Evolutionary conservation across 108 stramenopile species (phyloP).

Genomic region (Pseudonitzschia pungens): DNA sequence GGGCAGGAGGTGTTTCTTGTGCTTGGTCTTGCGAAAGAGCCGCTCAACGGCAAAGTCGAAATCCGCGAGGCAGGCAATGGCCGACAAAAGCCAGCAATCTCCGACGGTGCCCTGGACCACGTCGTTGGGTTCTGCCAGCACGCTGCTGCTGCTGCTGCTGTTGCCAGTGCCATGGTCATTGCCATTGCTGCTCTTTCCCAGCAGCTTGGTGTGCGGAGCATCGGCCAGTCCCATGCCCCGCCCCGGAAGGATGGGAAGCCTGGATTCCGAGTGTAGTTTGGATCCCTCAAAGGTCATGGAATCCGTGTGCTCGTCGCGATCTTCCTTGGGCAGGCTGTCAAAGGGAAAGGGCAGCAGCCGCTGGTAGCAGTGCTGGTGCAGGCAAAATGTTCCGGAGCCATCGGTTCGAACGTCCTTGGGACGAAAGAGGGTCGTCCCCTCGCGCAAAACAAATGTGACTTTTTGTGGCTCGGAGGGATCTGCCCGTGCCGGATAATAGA

Average conservation of each 20-base stretch:
- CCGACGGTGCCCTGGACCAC: conserved; percentile 42
- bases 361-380: conserved; percentile 18
- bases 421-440: conserved; percentile 10
- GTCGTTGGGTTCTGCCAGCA: conserved; percentile 33
- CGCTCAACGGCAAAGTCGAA: conserved; percentile 44
- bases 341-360: conserved; percentile 8
- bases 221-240: conserved; percentile 45
- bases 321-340: conserved; percentile 11
- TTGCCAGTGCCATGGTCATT: conserved; percentile 13
- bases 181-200: conserved; percentile 28
- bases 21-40: conserved; percentile 38
- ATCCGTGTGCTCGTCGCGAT: conserved; percentile 23
- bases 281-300: conserved; percentile 10
- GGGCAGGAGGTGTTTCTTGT: conserved; percentile 26
- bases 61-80: conserved; percentile 39
- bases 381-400: conserved; percentile 11
- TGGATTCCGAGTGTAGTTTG: conserved; percentile 12
- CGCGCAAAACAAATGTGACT: conserved; percentile 21
- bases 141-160: too few species aligned
- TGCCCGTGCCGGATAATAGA: conserved; percentile 24
- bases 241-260: conserved; percentile 31
- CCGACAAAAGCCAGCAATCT: conserved; percentile 49
- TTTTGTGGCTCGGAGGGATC: too few species aligned
- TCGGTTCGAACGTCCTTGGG: conserved; percentile 12
- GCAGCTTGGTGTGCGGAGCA: conserved; percentile 16